Evolutionary conservation across 164 flowering plant genomes (phyloP), one percentile per base, ranked within the genome.

Genomic region (Sextonia rubra): DNA sequence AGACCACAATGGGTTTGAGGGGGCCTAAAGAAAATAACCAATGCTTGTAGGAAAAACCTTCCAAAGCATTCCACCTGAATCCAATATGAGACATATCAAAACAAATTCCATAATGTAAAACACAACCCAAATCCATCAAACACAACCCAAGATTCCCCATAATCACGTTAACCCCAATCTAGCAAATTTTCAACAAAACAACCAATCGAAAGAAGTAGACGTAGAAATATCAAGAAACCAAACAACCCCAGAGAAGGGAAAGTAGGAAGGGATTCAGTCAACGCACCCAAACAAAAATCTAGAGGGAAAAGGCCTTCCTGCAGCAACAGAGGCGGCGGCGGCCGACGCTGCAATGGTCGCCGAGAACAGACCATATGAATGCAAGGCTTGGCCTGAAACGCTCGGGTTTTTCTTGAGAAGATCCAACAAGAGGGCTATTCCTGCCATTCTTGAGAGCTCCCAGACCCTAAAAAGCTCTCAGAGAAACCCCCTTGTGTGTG

Each of bases 211-310:
- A 22, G 12, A 62, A 26, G 14, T 9, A 6, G 6, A 65, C 17
- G 29, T 26, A 30, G 68, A 65, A 65, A 65, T 26, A 61, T 12
- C 4, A 52, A 52, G 4, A 52, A 52, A 52, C 20, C 17, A 52
- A 52, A 52, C 17, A 52, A 20, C n/a, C 58, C 17, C 17, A 17
- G 7, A 52, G 14, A 15, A 52, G 14, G 58, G 7, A 18, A n/a
- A 66, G 44, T 8, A 56, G 56, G 20, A 55, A 60, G 23, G 20
- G 4, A 70, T 12, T 74, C 66, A 37, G 69, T 23, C 52, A 73
- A 76, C 60, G 30, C 82, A 88, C 92, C 93, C 87, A 29, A 89
- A 84, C 12, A 90, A 75, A 75, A 82, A 74, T 75, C 89, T 83
- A 60, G 83, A 80, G 27, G 83, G 81, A 30, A 87, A 79, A 37